These are phyloP conservation scores for Tricladium varicosporioides DNA, from an alignment of 2,329 filamentous ascomycete species.

Conservation along the genomic window DNA sequence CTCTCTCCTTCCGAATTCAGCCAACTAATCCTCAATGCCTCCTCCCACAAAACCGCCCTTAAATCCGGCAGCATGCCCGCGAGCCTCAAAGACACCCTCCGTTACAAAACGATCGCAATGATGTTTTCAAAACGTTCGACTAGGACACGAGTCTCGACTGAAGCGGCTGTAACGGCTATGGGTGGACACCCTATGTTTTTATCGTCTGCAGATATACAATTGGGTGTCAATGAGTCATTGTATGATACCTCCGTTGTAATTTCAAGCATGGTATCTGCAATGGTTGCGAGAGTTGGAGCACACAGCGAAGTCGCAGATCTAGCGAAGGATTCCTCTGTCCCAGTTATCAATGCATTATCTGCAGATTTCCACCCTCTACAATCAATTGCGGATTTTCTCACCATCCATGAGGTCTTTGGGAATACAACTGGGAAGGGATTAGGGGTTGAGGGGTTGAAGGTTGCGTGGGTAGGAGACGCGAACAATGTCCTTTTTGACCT, in stretches of 20 bases:
- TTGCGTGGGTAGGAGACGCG: slow-evolving; percentile 94
- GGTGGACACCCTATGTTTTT: slow-evolving; percentile 96
- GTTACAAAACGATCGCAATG: slow-evolving; percentile 83
- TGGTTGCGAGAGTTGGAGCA: slow-evolving; percentile 75
- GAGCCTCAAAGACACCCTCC: slow-evolving; percentile 59
- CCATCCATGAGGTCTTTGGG: slow-evolving; percentile 74
- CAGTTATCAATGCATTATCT: slow-evolving; percentile 84
- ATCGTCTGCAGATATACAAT: slow-evolving; percentile 91
- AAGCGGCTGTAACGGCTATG: slow-evolving; percentile 83
- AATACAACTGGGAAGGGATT: slow-evolving; percentile 38
- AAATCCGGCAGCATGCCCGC: slow-evolving; percentile 65
- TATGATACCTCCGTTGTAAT: slow-evolving; percentile 89
- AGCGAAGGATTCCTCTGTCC: slow-evolving; percentile 71
- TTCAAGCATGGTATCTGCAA: slow-evolving; percentile 86
- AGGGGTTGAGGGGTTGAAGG: slow-evolving; percentile 78
- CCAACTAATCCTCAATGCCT: slow-evolving; percentile 79
- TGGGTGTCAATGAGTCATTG: slow-evolving; percentile 94
- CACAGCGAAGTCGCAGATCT: slow-evolving; percentile 73
- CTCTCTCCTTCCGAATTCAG: slow-evolving; percentile 77
- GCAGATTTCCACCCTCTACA: slow-evolving; percentile 93
- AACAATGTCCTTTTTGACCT: slow-evolving; percentile 97
- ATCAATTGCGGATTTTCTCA: slow-evolving; percentile 90
- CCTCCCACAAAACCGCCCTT: slow-evolving; percentile 70
- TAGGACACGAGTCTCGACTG: slow-evolving; percentile 88
- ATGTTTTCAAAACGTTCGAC: slow-evolving; percentile 97